Base-by-base conservation (phyloP, 2,329 filamentous ascomycete species). In the Verticillium dahliae region DNA sequence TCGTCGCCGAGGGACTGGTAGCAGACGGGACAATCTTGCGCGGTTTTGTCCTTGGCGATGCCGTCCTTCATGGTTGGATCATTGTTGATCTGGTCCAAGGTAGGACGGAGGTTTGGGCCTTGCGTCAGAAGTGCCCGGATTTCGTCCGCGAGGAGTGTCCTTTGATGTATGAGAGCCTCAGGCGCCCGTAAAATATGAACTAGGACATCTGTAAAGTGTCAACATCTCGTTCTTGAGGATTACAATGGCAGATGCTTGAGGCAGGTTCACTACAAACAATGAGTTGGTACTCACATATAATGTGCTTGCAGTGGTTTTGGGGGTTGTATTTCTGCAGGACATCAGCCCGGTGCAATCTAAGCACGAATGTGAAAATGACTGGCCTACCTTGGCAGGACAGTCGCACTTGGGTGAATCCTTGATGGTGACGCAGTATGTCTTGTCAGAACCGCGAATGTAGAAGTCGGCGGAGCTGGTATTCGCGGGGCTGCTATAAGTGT, bases 231-330 rank as follows among this genome's bases (percentile, higher is more conserved):
- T 3, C 6, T 7, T 50, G n/a, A 22, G 4, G 6, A 2, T 22
- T 18, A 5, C n/a, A 13, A 22, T 1, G 45, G n/a, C 39, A 18
- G 9, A 9, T 31, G 39, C 15, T 45, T 27, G 33, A 7, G 22
- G 52, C 57, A 35, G 52, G n/a, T 5, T 31, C 3, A 61, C 34
- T 39, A n/a, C 4, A 39, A 1, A 41, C 27, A 31, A 31, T 0
- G 0, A 1, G 15, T 35, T 33, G 31, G 45, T 4, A 55, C 59
- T 63, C n/a, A 63, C 62, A 64, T 11, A 64, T 59, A 54, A 64
- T 59, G 22, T 65, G 64, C 52, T 64, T 61, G 61, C 62, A 65
- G 27, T 64, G 62, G 5, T 55, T 60, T 14, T 22, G 41, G 38
- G 54, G 56, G 31, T 57, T 57, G 50, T 11, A 63, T 35, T 18